These are phyloP conservation scores for Cladosporium sp. DNA, from an alignment of 2,329 filamentous ascomycete genomes.

Conservation along the genomic window DNA sequence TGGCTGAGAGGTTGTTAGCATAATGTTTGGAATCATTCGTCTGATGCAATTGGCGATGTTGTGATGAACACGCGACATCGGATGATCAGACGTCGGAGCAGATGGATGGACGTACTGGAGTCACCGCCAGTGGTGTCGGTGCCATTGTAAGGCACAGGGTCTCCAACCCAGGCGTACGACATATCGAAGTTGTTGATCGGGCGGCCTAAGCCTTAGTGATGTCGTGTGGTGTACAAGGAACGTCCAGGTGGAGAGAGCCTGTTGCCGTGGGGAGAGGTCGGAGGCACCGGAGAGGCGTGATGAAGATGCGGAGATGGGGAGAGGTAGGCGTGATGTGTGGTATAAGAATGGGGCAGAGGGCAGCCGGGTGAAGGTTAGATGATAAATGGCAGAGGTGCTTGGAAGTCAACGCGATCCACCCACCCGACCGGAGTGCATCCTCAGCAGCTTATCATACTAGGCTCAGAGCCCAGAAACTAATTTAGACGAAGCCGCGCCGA, in stretches of 20 bases:
- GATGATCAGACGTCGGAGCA: background rate
- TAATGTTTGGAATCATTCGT: background rate
- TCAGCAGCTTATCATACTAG: constrained; percentile 14
- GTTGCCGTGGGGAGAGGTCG: background rate
- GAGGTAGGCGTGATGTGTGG: background rate
- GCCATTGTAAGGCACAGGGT: constrained; percentile 46
- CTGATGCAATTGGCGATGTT: background rate
- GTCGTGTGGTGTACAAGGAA: background rate
- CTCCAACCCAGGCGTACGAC: constrained; percentile 47
- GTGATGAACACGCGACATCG: background rate
- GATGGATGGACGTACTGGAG: constrained; percentile 57
- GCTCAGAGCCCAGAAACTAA: constrained; percentile 8
- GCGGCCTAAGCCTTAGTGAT: background rate
- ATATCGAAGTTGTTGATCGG: constrained; percentile 28
- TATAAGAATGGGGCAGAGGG: background rate
- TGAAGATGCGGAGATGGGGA: background rate
- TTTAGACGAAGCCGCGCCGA: constrained; percentile 10
- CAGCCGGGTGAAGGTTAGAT: constrained; percentile 1
- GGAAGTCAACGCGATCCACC: constrained; percentile 6
- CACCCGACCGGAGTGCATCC: constrained; percentile 9
- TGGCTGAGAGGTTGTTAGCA: constrained; percentile 48
- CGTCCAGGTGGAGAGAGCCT: background rate
- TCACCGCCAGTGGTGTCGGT: constrained; percentile 68
- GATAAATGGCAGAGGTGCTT: constrained; percentile 9
- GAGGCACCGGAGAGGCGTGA: background rate